Base-by-base conservation (phyloP, 257 asterid genomes). In the Oldenlandia corymbosa region DNA sequence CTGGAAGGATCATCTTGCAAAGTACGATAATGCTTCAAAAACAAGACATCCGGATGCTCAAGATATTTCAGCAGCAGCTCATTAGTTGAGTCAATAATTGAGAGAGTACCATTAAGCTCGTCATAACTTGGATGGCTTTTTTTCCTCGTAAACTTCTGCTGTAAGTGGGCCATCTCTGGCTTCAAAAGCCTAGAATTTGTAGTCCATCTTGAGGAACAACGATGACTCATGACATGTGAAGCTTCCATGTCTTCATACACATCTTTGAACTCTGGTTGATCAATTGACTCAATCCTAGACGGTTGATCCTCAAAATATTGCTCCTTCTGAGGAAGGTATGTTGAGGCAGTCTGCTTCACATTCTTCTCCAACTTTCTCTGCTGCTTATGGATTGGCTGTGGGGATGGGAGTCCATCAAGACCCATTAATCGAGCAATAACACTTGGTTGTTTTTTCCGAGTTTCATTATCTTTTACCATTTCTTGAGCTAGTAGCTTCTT, bases 161-260 rank as follows among this genome's bases (percentile, higher is more conserved):
- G 84, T 51, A 78, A 68, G 60, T 71, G 68, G 21, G 79, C 78
- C 83, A 78, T 71, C 72, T 87, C 87, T 65, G 90, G 79, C 55
- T 78, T 73, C 32, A 77, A 61, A 27, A 79, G 86, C 62, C 76
- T 66, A 9, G 88, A 76, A 62, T 78, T 81, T 28, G 80, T 74
- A 46, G 60, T 83, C 91, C 90, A 76, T 75, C 79, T 83, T 39
- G 95, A 83, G 34, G 92, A 81, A 71, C 68, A 81, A n/a, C 86
- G 84, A 27, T 82, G 83, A 70, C 80, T 79, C 5, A 60, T 77
- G 39, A 77, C 73, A 79, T 85, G 95, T 6, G 97, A 80, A 64
- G 96, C 88, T 80, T 90, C 99, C 71, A 80, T 69, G 72, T 93
- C 97, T 82, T 87, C 99, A 52, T 84, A 81, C 48, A 90, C 92